Evolutionary conservation across 2,329 filamentous ascomycete genomes (phyloP).

Genomic region (Microsporum ferrugineum): DNA sequence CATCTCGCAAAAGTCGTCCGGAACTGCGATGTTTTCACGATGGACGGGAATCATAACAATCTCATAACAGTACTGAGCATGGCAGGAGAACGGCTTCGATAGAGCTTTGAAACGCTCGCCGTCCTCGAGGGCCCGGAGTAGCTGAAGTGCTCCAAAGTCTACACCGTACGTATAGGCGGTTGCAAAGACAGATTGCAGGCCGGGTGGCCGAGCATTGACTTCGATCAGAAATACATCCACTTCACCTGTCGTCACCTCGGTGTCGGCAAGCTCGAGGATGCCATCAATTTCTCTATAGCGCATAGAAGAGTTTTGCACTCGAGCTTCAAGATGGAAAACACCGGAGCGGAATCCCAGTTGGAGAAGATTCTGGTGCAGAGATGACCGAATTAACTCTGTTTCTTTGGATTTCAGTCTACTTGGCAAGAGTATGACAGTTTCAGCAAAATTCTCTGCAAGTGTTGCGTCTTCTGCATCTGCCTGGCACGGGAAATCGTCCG

Average conservation of each 20-base stretch:
- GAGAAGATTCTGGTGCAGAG: neutral
- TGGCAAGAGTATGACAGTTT: neutral
- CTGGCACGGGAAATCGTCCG: slow-evolving; percentile 30
- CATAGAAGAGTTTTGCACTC: slow-evolving; percentile 1
- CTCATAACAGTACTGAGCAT: slow-evolving; percentile 9
- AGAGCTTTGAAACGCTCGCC: slow-evolving; percentile 8
- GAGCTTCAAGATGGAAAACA: slow-evolving; percentile 6
- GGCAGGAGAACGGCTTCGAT: slow-evolving; percentile 7
- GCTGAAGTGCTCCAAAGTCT: slow-evolving; percentile 14
- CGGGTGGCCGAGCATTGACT: slow-evolving; percentile 21
- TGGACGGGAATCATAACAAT: neutral
- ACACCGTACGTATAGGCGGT: slow-evolving; percentile 17
- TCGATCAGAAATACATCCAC: slow-evolving; percentile 17
- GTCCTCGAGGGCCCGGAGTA: neutral
- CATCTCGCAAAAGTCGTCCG: neutral
- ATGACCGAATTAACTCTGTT: neutral
- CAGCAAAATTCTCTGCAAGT: neutral
- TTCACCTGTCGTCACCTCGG: neutral
- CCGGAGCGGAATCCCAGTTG: slow-evolving; percentile 2
- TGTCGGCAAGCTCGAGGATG: neutral
- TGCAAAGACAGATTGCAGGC: slow-evolving; percentile 16
- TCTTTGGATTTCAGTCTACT: neutral
- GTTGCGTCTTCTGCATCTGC: neutral
- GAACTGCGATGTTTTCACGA: neutral
- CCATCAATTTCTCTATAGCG: neutral